Percentiles rank a stretch among this genome's conserved stretches.
These are phyloP conservation scores for Stephanodiscus minutulus DNA, from an alignment of 108 stramenopile genomes.

Conservation along the genomic window DNA sequence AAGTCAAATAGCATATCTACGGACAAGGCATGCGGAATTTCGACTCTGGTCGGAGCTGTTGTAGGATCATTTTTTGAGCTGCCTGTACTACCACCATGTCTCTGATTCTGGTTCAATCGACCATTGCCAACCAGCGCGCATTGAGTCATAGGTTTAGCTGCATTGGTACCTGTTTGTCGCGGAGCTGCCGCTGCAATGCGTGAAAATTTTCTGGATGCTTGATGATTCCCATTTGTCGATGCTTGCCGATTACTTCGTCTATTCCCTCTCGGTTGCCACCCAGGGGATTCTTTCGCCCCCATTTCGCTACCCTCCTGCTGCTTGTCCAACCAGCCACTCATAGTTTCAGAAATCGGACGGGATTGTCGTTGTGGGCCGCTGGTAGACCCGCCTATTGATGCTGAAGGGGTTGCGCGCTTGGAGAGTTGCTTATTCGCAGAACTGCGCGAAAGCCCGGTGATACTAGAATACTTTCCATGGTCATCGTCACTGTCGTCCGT, in stretches of 20 bases:
- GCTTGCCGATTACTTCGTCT: neutral
- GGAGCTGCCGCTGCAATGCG: neutral
- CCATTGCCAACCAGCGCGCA: neutral
- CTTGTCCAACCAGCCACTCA: constrained; percentile 11
- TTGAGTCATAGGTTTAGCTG: neutral
- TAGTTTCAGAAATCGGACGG: constrained; percentile 1
- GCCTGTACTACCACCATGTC: neutral
- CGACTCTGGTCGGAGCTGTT: neutral
- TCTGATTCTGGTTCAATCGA: neutral
- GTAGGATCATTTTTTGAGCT: neutral
- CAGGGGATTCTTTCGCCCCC: neutral
- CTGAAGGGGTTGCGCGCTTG: neutral
- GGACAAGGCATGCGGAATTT: neutral
- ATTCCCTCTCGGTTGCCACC: neutral
- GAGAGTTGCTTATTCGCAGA: constrained; percentile 4
- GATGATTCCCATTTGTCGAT: neutral
- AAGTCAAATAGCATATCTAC: constrained; percentile 4
- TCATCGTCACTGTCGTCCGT: constrained; percentile 30
- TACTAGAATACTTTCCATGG: neutral
- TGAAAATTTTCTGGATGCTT: neutral
- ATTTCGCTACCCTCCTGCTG: neutral
- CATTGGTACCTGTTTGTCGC: neutral
- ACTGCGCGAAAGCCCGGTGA: constrained; percentile 4
- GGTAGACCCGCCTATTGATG: neutral
- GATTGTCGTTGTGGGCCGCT: neutral